Evolutionary conservation across 176 grass and related monocot species (phyloP), one percentile per base, ranked within the genome.

Genomic region (Zea luxurians): DNA sequence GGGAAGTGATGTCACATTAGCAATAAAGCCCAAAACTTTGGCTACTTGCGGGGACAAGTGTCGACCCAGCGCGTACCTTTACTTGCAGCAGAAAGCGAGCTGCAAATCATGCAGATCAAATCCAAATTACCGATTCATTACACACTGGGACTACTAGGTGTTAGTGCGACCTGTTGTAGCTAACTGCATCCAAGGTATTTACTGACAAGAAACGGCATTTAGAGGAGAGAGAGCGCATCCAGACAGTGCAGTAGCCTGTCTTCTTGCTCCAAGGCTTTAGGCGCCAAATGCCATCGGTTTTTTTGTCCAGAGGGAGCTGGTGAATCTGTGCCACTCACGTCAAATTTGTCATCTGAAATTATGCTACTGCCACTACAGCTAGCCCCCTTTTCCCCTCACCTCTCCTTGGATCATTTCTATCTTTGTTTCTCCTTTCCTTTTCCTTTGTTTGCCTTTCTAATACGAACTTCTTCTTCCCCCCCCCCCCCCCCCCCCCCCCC

Each of bases 1-100:
- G 82, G 41, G 40, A 64, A 84, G 86, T 88, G 86, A 84, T 84
- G 82, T 88, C 82, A 88, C 82, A 84, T 84, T 88, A 80, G 58
- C 48, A 84, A 42, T 84, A 88, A 88, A 88, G 86, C 71, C 77
- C 58, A 58, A 43, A 66, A 70, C 82, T 88, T 88, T 88, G 59
- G 77, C 77, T 80, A 64, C 34, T 76, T 80, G 76, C 71, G 75
- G 50, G 49, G 60, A 83, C 68, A 73, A 80, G 73, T 71, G 71
- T 43, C 52, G 77, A 58, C 10, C 47, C 74, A 62, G 17, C 58
- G 40, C 27, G 27, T 27, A 27, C 47, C 86, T 84, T 84, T 88
- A 80, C 57, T 65, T 84, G 70, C 71, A 70, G 70, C 70, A 80
- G 55, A 84, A 80, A 79, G 70, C 76, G 64, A 82, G 59, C 7